phyloP scores from a whole-genome alignment of 148 eudicot genomes.

The Heliosperma pusillum region DNA sequence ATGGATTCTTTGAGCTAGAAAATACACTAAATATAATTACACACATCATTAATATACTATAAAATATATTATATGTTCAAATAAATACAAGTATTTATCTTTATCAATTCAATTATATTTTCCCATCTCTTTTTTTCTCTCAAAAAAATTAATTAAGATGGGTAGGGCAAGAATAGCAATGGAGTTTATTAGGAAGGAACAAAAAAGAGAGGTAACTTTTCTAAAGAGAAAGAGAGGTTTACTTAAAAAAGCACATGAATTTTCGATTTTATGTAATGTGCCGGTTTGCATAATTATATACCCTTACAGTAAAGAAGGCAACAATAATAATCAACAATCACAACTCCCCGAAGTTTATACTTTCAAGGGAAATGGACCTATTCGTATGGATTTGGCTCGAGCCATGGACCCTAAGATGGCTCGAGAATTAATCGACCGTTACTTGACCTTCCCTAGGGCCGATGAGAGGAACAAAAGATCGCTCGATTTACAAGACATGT shows the following conservation, averaged over 20 bases:
- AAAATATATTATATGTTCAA: background rate
- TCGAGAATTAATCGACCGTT: conserved; percentile 16
- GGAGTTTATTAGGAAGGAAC: conserved; percentile 19
- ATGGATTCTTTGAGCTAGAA: background rate
- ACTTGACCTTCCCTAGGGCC: conserved; percentile 14
- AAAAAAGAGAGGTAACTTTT: conserved; percentile 20
- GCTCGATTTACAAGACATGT: conserved; percentile 17
- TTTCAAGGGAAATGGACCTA: background rate
- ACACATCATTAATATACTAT: background rate
- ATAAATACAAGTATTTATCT: background rate
- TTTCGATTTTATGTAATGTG: conserved; percentile 29
- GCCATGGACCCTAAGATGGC: conserved; percentile 7
- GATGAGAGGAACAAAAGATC: conserved; percentile 18
- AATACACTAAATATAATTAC: background rate
- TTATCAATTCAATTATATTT: background rate
- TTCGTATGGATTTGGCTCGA: background rate
- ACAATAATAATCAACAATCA: background rate
- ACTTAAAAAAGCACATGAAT: conserved; percentile 30
- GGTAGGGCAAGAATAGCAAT: conserved; percentile 28
- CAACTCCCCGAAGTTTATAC: conserved; percentile 19
- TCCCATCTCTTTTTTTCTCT: background rate
- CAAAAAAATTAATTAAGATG: conserved; percentile 15
- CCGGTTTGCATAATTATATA: conserved; percentile 30
- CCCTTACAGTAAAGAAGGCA: conserved; percentile 11
- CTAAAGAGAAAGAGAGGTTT: conserved; percentile 27